Base-by-base conservation (phyloP, 257 asterid genomes). In the Apocynum venetum region DNA sequence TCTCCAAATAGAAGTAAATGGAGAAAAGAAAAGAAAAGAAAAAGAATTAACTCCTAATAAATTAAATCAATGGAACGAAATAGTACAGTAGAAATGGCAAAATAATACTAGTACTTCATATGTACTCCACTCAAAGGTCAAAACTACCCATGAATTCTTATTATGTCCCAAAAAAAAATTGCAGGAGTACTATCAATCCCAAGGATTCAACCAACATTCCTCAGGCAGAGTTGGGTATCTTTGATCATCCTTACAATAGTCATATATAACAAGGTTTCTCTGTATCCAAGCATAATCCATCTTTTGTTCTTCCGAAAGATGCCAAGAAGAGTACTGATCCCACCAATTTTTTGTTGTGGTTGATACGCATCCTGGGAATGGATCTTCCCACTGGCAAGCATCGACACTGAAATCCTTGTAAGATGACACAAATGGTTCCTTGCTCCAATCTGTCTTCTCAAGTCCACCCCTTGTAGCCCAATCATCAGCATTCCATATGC, bases 381-480 rank as follows among this genome's bases (percentile, higher is more conserved):
- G 97, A 48, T 93, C 97, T 87, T 88, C 83, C 98, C 98, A 93
- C 57, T 79, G 88, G 84, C 99, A 96, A 19, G 91, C 98, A 12
- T 93, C 97, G 10, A 86, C 94, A 11, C 48, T 84, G 75, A 89
- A 96, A 15, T 90, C 90, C n/a, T 84, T 89, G 87, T 96, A 96
- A 11, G 97, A 88, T 9, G 98, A 93, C 67, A 91, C 95, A 57
- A 96, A 96, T 14, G 99, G 99, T 14, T 92, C 97, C 57, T 89
- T 86, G 41, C 78, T 85, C 99, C 98, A 96, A 87, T 96, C 90
- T 56, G 97, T 96, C 87, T 96, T 96, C 86, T 93, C 98, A 43
- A 93, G 81, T 0, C 99, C 99, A 12, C 98, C 99, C 52, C 97
- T 80, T 0, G 99, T 93, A 35, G 99, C 98, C 99, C 99, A 96